Evolutionary conservation across 164 flowering plant genomes (phyloP).

Genomic region (Echeveria elegans): DNA sequence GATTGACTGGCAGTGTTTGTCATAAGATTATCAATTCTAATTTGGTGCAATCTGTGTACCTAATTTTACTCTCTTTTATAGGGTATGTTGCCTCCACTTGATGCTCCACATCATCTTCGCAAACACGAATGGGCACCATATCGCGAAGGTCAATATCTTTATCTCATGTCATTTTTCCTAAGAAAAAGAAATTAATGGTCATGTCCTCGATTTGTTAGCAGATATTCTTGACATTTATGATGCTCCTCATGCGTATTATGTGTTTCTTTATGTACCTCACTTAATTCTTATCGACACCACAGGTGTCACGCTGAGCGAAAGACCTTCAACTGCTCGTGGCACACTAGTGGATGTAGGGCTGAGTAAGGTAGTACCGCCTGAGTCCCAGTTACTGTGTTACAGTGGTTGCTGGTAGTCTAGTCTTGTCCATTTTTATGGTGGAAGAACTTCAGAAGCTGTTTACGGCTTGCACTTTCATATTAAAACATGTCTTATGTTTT

Average conservation of each 20-base stretch:
- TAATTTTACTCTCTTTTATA: constrained; percentile 14
- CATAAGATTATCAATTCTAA: not conserved
- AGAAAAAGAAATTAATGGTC: not conserved
- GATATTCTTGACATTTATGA: not conserved
- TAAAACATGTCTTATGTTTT: not conserved
- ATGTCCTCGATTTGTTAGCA: not conserved
- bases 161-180: not conserved
- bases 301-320: constrained; percentile 71
- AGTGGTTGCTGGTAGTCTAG: not conserved
- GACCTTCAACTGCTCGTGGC: constrained; percentile 36
- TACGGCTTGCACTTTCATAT: not conserved
- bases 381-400: not conserved
- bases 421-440: not conserved
- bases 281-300: constrained; percentile 8
- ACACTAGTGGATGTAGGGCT: constrained; percentile 92
- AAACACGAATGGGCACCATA: constrained; percentile 95
- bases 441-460: not conserved
- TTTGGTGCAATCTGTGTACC: not conserved
- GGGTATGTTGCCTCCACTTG: constrained; percentile 97
- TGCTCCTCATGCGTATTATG: no score
- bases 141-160: constrained; percentile 60
- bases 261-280: not conserved
- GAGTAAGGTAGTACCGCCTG: constrained; percentile 80
- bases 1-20: not conserved
- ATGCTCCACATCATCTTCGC: constrained; percentile 97